Base-by-base conservation (phyloP, 106 monocot species). In the Xerophyta viscosa region DNA sequence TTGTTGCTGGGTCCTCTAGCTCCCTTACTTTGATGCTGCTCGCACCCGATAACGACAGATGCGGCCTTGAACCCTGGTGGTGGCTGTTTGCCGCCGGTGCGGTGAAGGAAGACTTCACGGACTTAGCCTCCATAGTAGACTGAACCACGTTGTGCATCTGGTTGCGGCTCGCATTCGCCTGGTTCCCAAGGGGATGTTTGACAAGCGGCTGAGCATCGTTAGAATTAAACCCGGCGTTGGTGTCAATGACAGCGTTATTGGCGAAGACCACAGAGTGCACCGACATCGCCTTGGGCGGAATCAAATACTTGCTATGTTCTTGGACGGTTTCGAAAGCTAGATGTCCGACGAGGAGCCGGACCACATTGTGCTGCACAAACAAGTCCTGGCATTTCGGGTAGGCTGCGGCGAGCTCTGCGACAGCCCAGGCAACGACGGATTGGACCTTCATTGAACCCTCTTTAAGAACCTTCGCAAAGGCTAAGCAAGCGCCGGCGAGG, bases 261-360 rank as follows among this genome's bases (percentile, higher is more conserved):
- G 78, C 83, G 8, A 69, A 49, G 21, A 81, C 62, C 29, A 73
- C 71, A 22, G 71, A 66, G 62, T 81, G 84, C 3, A 84, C 67
- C 11, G 84, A 71, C 33, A 59, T 78, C 25, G 27, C 44, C 56
- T 84, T 76, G 29, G 71, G 30, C 1, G 71, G 58, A 48, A 88
- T 65, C 13, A 68, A 30, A 62, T 96, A 96, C 60, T 82, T 84
- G 60, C 73, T 76, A 31, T 88, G 94, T 58, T 96, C 94, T 36
- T 81, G 78, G 7, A 96, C 74, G 10, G 88, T 96, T 50, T 88
- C 94, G 30, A 85, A 82, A 8, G 94, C 94, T 54, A 96, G 71
- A 46, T 88, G 94, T 7, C 72, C 69, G 39, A 96, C 88, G 24
- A 96, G 78, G 48, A 81, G 66, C 23, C 88, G 77, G 39, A 88